Conservation (phyloP, 1,284 basidiomycete genomes). For the Moesziomyces antarcticus region DNA sequence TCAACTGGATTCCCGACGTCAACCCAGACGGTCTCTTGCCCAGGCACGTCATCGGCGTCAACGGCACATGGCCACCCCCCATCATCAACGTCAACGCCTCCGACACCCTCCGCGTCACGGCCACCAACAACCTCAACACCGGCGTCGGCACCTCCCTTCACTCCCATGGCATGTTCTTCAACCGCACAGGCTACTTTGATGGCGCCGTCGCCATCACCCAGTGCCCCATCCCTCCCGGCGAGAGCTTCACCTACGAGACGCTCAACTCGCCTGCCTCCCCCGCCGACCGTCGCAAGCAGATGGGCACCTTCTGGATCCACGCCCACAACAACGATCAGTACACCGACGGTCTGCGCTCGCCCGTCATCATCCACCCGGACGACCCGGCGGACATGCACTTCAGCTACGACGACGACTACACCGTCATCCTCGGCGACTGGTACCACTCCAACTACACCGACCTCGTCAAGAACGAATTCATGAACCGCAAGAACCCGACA, state of each 20-base stretch:
- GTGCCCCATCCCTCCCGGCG: slow-evolving; percentile 64
- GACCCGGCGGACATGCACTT: slow-evolving; percentile 67
- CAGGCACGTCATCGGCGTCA: slow-evolving; percentile 58
- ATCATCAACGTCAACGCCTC: slow-evolving; percentile 62
- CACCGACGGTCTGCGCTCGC: slow-evolving; percentile 62
- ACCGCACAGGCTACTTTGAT: slow-evolving; percentile 57
- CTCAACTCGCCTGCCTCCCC: slow-evolving; percentile 45
- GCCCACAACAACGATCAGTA: slow-evolving; percentile 62
- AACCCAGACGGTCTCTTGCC: slow-evolving; percentile 64
- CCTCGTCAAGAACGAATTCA: slow-evolving; percentile 71
- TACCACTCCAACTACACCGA: slow-evolving; percentile 59
- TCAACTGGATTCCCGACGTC: slow-evolving; percentile 70
- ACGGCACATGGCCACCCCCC: slow-evolving; percentile 60
- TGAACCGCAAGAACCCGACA: slow-evolving; percentile 72
- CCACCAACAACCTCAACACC: slow-evolving; percentile 59
- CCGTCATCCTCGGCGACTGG: slow-evolving; percentile 85
- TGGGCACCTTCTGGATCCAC: slow-evolving; percentile 71
- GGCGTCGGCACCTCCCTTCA: slow-evolving; percentile 57
- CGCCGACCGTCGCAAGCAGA: slow-evolving; percentile 40
- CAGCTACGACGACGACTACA: slow-evolving; percentile 90
- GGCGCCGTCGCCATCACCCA: slow-evolving; percentile 61
- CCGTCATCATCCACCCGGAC: slow-evolving; percentile 66
- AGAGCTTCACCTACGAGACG: slow-evolving; percentile 53
- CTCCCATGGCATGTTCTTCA: slow-evolving; percentile 65
- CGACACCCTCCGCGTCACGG: slow-evolving; percentile 57